Evolutionary conservation across 192 early-diverging fungal species (phyloP).

Genomic region (Obelidium mucronatum): DNA sequence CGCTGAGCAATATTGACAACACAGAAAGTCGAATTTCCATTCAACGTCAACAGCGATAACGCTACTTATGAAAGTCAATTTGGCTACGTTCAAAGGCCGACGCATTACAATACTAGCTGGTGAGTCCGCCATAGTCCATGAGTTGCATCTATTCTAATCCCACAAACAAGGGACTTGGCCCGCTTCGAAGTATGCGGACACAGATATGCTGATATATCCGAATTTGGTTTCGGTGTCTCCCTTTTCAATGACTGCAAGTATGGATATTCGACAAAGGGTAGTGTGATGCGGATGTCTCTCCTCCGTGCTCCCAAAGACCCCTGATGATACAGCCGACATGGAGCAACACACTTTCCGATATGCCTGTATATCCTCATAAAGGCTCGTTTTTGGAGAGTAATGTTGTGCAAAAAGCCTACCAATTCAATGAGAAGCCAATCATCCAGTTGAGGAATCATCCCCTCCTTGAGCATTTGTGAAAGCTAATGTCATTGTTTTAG

Average conservation of each 20-base stretch:
- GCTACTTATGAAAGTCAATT: conserved; percentile 98
- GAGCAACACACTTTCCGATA: conserved; percentile 85
- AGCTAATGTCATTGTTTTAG: background rate
- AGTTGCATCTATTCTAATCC: background rate
- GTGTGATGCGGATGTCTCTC: conserved; percentile 83
- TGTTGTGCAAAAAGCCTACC: conserved; percentile 86
- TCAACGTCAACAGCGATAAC: conserved; percentile 81
- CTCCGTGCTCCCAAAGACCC: conserved; percentile 58
- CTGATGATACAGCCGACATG: background rate
- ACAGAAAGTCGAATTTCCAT: conserved; percentile 91
- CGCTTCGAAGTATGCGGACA: conserved; percentile 98
- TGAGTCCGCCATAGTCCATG: conserved; percentile 55
- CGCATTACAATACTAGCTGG: conserved; percentile 96
- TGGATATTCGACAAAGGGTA: conserved; percentile 84
- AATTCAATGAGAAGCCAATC: conserved; percentile 85
- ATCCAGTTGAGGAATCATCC: background rate
- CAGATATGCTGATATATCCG: conserved; percentile 94
- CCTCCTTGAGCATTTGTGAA: conserved; percentile 40
- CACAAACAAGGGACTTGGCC: conserved; percentile 65
- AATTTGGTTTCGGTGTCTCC: conserved; percentile 93
- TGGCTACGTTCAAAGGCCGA: conserved; percentile 92
- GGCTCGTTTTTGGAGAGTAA: conserved; percentile 81
- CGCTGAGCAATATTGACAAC: background rate
- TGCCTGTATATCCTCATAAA: conserved; percentile 86
- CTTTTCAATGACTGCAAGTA: conserved; percentile 97